phyloP scores from a whole-genome alignment of 768 basidiomycete species.

The Punctularia strigosozonata region DNA sequence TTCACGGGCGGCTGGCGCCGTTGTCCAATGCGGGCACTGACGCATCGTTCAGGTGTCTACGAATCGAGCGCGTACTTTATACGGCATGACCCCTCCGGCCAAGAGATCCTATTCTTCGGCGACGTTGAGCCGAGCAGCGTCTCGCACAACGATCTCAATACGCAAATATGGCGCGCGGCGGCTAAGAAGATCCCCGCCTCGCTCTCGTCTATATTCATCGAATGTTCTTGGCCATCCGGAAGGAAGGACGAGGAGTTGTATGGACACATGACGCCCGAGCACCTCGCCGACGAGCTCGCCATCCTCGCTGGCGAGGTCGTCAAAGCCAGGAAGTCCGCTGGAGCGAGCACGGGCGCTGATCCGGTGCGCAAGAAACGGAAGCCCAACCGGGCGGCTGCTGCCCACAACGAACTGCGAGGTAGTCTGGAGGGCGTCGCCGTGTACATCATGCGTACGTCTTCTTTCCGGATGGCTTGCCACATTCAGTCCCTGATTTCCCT shows the following conservation, averaged over 20 bases:
- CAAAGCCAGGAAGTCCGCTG: conserved; percentile 21
- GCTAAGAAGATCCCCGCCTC: conserved; percentile 62
- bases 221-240: conserved; percentile 81
- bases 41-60: too few species aligned
- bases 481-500: conserved; percentile 43
- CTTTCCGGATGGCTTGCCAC: conserved; percentile 23
- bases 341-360: background rate
- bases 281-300: conserved; percentile 64
- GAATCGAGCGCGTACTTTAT: conserved; percentile 81
- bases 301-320: conserved; percentile 60
- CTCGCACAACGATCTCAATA: conserved; percentile 46
- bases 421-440: conserved; percentile 27
- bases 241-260: conserved; percentile 58
- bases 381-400: background rate
- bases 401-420: conserved; percentile 6
- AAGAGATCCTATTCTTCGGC: conserved; percentile 88
- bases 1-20: too few species aligned
- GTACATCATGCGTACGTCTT: too few species aligned
- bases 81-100: conserved; percentile 43
- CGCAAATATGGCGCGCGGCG: conserved; percentile 70
- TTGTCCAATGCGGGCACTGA: too few species aligned
- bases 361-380: background rate
- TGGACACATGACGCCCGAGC: conserved; percentile 80
- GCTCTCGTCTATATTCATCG: conserved; percentile 81
- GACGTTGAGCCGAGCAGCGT: conserved; percentile 85